These are phyloP conservation scores for Thalassiosira exigua DNA, from an alignment of 352 stramenopile genomes.

Conservation along the genomic window DNA sequence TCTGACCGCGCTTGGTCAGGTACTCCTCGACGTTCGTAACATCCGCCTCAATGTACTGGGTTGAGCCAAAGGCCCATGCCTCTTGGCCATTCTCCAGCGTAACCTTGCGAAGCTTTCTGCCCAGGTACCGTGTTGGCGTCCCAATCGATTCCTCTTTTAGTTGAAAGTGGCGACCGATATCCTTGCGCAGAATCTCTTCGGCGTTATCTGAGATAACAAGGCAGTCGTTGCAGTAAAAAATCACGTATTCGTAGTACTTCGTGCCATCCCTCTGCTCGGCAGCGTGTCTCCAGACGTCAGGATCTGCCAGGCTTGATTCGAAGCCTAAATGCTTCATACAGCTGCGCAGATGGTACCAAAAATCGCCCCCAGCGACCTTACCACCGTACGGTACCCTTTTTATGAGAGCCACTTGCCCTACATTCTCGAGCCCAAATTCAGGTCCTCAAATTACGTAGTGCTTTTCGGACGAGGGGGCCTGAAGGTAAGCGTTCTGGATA, in stretches of 20 bases:
- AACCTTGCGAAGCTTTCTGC: constrained; percentile 44
- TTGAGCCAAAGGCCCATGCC: constrained; percentile 58
- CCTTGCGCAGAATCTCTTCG: constrained; percentile 33
- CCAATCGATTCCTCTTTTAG: constrained; percentile 61
- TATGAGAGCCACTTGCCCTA: constrained; percentile 51
- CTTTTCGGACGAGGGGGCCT: constrained; percentile 55
- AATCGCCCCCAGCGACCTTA: constrained; percentile 36
- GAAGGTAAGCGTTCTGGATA: constrained; percentile 68
- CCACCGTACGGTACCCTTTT: constrained; percentile 64
- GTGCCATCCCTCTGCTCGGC: constrained; percentile 23
- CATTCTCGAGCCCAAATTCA: constrained; percentile 56
- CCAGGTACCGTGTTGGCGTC: constrained; percentile 56
- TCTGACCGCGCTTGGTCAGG: constrained; percentile 4
- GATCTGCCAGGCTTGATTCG: constrained; percentile 45
- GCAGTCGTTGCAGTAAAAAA: constrained; percentile 50
- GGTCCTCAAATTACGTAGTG: too few species aligned
- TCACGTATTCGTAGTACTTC: constrained; percentile 52
- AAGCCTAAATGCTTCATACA: constrained; percentile 53
- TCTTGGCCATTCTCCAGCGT: constrained; percentile 43
- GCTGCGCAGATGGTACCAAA: constrained; percentile 30
- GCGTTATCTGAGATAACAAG: constrained; percentile 29
- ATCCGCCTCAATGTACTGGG: constrained; percentile 43
- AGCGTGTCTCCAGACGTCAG: constrained; percentile 62
- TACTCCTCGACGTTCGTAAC: constrained; percentile 49
- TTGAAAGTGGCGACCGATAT: constrained; percentile 58